phyloP scores from a whole-genome alignment of 2,329 filamentous ascomycete genomes.

The Huntiella decipiens region DNA sequence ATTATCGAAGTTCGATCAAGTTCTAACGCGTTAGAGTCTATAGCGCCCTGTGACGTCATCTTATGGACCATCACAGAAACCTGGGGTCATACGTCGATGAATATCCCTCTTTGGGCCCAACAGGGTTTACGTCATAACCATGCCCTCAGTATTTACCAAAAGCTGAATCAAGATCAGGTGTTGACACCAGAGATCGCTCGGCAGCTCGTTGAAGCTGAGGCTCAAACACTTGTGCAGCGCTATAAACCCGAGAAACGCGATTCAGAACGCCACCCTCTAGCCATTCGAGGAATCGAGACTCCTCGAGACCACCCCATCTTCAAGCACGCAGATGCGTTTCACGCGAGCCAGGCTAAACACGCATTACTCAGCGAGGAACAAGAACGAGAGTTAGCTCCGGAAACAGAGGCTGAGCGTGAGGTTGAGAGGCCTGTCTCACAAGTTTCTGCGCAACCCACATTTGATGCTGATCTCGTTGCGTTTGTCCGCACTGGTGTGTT shows the following conservation, averaged over 20 bases:
- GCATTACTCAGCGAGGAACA: no score
- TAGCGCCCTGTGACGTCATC: conserved; percentile 32
- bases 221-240: conserved; percentile 28
- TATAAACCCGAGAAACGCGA: conserved; percentile 26
- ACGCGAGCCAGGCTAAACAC: no score
- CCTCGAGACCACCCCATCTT: background rate
- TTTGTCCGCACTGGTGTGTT: conserved; percentile 20
- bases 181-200: conserved; percentile 21
- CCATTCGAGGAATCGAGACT: background rate
- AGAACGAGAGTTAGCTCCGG: conserved; percentile 46
- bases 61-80: conserved; percentile 41
- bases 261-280: no score
- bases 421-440: conserved; percentile 21
- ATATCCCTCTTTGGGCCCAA: conserved; percentile 38
- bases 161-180: conserved; percentile 10
- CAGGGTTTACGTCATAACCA: conserved; percentile 34
- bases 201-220: conserved; percentile 35
- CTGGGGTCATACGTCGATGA: conserved; percentile 26
- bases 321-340: background rate
- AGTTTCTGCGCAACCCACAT: no score
- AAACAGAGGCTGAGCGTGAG: conserved; percentile 41
- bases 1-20: conserved; percentile 21
- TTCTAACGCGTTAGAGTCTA: conserved; percentile 11
- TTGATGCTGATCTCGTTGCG: conserved; percentile 19
- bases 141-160: conserved; percentile 16